Base-by-base conservation (phyloP, 75 land plant genomes). In the Adiantum capillusveneris region DNA sequence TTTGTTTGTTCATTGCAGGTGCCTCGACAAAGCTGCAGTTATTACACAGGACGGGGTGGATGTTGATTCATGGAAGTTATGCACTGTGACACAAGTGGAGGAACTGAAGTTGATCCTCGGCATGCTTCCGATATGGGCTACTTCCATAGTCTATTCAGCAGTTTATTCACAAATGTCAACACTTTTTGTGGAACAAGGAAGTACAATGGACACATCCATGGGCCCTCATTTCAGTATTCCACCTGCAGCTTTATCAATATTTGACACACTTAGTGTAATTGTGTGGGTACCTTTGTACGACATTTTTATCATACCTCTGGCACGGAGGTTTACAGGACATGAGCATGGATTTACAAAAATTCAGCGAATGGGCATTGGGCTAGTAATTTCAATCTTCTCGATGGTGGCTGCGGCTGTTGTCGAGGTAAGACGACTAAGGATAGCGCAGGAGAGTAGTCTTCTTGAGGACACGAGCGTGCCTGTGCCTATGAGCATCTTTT, bases 1-100 rank as follows among this genome's bases (percentile, higher is more conserved):
- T 48, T 14, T 44, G 11, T n/a, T n/a, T n/a, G n/a, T n/a, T 36
- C 18, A 22, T 59, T 34, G 19, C 54, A 90, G 96, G 45, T 90
- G 76, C 59, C 66, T 90, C 24, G 96, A 90, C 75, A 90, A 86
- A 58, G 91, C 96, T 25, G 81, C 87, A 1, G 73, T 79, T 42
- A 54, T 54, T 44, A 81, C 85, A 0, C 63, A 22, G 36, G 60
- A 42, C 44, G 71, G 56, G n/a, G 25, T 19, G 2, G 44, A 37
- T 9, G 12, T 59, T 54, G 37, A 34, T 9, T 34, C 9, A 9
- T 90, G 96, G 96, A 67, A 62, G 31, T 79, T 84, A 16, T 86
- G 96, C 69, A 81, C 96, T 1, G 83, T 90, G 16, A 86, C 91
- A 20, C 96, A 90, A 69, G 88, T 90, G 12, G 96, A 90, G 44